Conservation (phyloP, 2,329 filamentous ascomycete genomes). For the Fusarium liriodendri region DNA sequence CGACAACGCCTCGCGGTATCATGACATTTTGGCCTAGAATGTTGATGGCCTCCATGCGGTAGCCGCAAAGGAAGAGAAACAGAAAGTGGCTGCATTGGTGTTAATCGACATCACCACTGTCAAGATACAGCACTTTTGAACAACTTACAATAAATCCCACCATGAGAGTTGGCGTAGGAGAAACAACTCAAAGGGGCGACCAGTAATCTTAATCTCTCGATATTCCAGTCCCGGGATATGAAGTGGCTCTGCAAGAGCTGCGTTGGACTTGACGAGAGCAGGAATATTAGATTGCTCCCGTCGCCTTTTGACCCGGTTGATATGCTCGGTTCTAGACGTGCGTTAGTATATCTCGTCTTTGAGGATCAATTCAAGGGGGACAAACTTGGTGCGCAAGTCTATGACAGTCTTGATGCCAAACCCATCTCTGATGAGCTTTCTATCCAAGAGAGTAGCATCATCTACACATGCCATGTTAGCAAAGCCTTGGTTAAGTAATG, state of each 20-base stretch:
- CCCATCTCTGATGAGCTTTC: constrained; percentile 65
- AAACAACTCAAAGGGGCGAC: constrained; percentile 74
- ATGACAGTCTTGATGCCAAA: constrained; percentile 78
- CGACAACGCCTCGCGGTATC: constrained; percentile 76
- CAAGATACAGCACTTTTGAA: neutral
- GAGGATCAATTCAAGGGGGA: neutral
- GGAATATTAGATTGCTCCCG: constrained; percentile 58
- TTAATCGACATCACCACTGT: neutral
- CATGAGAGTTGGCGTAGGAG: constrained; percentile 76
- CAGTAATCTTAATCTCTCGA: constrained; percentile 78
- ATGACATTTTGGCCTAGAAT: constrained; percentile 79
- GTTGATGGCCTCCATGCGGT: constrained; percentile 75
- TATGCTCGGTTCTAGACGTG: constrained; percentile 73
- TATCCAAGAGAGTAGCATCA: constrained; percentile 76
- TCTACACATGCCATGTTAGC: constrained; percentile 59
- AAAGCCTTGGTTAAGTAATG: neutral
- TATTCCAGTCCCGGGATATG: constrained; percentile 74
- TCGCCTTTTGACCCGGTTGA: constrained; percentile 73
- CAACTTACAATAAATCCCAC: constrained; percentile 69
- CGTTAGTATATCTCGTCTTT: constrained; percentile 6
- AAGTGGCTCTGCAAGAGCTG: constrained; percentile 64
- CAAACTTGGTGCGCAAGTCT: constrained; percentile 81
- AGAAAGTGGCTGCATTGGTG: constrained; percentile 58
- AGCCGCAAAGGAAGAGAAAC: constrained; percentile 72
- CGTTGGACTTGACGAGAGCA: constrained; percentile 54